Conservation (phyloP, 2,329 filamentous ascomycete species). For the Phialemoniopsis sp. region DNA sequence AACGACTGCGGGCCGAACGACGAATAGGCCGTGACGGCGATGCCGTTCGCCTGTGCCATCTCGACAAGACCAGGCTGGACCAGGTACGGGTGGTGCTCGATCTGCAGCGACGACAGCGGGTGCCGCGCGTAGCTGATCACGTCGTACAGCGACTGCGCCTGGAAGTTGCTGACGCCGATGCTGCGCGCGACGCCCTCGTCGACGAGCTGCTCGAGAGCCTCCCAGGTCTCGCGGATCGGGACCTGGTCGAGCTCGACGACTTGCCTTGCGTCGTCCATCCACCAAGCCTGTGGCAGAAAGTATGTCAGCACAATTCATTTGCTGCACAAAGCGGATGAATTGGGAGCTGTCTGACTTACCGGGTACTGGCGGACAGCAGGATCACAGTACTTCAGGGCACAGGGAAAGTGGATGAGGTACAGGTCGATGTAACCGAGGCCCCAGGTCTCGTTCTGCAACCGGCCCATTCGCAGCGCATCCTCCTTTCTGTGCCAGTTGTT, state of each 20-base stretch:
- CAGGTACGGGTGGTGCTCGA: constrained; percentile 89
- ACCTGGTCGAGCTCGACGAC: too few relatives aligned
- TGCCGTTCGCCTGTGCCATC: constrained; percentile 65
- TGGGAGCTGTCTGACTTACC: too few relatives aligned
- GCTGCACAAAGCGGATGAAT: too few relatives aligned
- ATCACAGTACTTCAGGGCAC: constrained; percentile 62
- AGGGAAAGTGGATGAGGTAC: constrained; percentile 63
- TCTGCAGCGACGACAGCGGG: constrained; percentile 73
- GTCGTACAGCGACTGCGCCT: constrained; percentile 72
- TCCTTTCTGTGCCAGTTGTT: constrained; percentile 59
- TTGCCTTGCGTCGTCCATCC: too few relatives aligned
- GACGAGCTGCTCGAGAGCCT: constrained; percentile 72
- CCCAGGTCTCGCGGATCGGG: constrained; percentile 74
- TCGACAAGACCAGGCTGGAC: constrained; percentile 69
- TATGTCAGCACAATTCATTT: too few relatives aligned
- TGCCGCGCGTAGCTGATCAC: constrained; percentile 73
- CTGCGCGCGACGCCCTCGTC: constrained; percentile 63
- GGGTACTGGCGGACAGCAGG: constrained; percentile 45
- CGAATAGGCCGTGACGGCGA: constrained; percentile 78
- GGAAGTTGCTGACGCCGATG: constrained; percentile 84
- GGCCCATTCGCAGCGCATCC: constrained; percentile 58
- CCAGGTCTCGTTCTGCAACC: constrained; percentile 58
- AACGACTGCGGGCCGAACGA: constrained; percentile 79
- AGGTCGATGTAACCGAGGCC: constrained; percentile 65
- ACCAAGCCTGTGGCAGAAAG: too few relatives aligned